Conservation (phyloP, 2,329 filamentous ascomycete species). For the Fusarium pseudocircinatum region DNA sequence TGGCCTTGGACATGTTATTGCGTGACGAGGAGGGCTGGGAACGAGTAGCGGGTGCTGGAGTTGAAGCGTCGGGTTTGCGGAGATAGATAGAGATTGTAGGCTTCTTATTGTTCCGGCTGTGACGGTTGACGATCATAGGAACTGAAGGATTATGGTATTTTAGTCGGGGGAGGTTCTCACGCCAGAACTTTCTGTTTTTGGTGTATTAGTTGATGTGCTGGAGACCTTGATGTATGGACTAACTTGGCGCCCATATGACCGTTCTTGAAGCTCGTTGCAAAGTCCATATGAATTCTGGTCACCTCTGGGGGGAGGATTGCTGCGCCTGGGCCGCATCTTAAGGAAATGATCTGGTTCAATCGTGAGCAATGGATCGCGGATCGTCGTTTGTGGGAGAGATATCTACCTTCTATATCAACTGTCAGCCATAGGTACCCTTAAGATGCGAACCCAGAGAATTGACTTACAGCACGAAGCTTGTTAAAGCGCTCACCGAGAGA, state of each 20-base stretch:
- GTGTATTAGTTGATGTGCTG: conserved; percentile 10
- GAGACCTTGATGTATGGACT: conserved; percentile 34
- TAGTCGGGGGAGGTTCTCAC: conserved; percentile 79
- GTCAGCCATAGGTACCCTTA: conserved; percentile 28
- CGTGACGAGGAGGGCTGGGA: conserved; percentile 59
- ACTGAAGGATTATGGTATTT: conserved; percentile 94
- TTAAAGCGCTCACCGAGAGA: conserved; percentile 75
- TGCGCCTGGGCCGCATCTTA: conserved; percentile 85
- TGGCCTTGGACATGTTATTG: conserved; percentile 59
- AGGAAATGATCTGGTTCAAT: conserved; percentile 69
- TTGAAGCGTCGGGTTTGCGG: conserved; percentile 49
- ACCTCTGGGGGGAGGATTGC: conserved; percentile 81
- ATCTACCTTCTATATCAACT: conserved; percentile 55
- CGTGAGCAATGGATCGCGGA: conserved; percentile 40
- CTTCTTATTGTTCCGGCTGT: conserved; percentile 62
- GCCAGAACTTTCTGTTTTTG: conserved; percentile 83
- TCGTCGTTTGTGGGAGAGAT: conserved; percentile 20
- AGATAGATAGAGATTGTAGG: conserved; percentile 75
- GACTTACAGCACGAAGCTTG: conserved; percentile 75
- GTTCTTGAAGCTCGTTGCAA: conserved; percentile 67
- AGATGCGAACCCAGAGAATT: not conserved
- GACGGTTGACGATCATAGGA: conserved; percentile 83
- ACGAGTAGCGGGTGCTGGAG: conserved; percentile 41
- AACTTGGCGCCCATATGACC: conserved; percentile 81
- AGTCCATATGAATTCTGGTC: conserved; percentile 78